phyloP scores from a whole-genome alignment of 345 rosid genomes.

The Murraya koenigii region DNA sequence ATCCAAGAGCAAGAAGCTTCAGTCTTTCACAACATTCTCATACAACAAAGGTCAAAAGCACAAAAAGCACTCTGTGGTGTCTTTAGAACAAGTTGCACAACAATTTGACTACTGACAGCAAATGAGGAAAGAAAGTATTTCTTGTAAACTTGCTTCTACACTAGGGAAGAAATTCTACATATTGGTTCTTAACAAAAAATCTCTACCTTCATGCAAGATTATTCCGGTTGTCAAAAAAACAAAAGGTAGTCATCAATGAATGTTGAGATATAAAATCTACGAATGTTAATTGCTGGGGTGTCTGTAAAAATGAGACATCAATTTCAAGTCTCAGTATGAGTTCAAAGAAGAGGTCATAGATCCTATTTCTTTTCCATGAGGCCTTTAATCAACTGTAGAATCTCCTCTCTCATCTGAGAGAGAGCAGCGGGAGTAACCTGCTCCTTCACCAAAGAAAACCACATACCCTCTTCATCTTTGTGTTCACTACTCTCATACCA shows the following conservation, averaged over 20 bases:
- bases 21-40: not conserved
- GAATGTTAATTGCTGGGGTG: not conserved
- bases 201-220: not conserved
- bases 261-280: not conserved
- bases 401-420: constrained; percentile 49
- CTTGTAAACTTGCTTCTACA: not conserved
- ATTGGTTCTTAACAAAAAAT: not conserved
- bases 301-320: not conserved
- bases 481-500: constrained; percentile 42
- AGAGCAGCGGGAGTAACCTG: constrained; percentile 50
- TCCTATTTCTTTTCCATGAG: constrained; percentile 40
- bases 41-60: not conserved
- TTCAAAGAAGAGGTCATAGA: not conserved
- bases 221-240: not conserved
- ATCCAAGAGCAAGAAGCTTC: not conserved
- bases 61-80: not conserved
- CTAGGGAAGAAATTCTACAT: not conserved
- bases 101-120: not conserved
- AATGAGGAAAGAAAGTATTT: not conserved
- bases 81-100: not conserved
- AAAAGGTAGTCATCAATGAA: not conserved
- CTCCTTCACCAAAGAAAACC: constrained; percentile 65
- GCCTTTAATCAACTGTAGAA: constrained; percentile 47
- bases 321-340: not conserved
- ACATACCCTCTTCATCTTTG: constrained; percentile 34